phyloP scores from a whole-genome alignment of 805 yeast genomes.

The Candida multigemmis region DNA sequence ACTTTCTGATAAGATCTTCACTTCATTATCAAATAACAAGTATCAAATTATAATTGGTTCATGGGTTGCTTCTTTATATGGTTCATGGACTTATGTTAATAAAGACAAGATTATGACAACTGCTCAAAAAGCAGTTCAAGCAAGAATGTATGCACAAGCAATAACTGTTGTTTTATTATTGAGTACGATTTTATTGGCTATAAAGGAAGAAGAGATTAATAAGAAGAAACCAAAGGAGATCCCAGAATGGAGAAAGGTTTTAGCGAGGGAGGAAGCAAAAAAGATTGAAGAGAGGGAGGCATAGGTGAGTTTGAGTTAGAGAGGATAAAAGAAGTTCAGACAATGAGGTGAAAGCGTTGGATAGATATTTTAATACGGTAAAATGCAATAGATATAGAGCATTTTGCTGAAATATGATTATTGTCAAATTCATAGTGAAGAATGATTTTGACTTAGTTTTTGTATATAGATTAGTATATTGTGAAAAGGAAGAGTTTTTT shows the following conservation, averaged over 20 bases:
- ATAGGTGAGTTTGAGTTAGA: no score
- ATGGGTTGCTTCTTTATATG: conserved; percentile 39
- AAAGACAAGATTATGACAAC: conserved; percentile 66
- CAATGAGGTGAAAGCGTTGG: no score
- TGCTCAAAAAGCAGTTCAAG: conserved; percentile 77
- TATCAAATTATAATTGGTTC: conserved; percentile 25
- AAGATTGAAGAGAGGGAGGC: conserved; percentile 8
- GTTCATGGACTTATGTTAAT: conserved; percentile 68
- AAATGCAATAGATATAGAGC: no score
- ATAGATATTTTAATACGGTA: no score
- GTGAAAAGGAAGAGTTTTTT: no score
- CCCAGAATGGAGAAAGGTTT: conserved; percentile 26
- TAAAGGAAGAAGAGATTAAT: conserved; percentile 52
- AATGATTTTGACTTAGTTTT: no score
- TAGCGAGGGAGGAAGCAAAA: conserved; percentile 13
- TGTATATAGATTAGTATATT: no score
- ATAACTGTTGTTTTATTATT: conserved; percentile 63
- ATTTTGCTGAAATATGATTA: no score
- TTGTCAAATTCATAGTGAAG: no score
- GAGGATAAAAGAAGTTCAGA: conserved; percentile 1
- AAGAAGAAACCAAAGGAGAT: conserved; percentile 22
- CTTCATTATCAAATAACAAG: conserved; percentile 20
- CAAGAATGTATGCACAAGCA: conserved; percentile 87
- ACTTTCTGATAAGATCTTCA: conserved; percentile 17
- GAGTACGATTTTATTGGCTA: conserved; percentile 58